Conservation (phyloP, 2,329 filamentous ascomycete genomes). For the Xenosphaeropsis pyriputrescens region DNA sequence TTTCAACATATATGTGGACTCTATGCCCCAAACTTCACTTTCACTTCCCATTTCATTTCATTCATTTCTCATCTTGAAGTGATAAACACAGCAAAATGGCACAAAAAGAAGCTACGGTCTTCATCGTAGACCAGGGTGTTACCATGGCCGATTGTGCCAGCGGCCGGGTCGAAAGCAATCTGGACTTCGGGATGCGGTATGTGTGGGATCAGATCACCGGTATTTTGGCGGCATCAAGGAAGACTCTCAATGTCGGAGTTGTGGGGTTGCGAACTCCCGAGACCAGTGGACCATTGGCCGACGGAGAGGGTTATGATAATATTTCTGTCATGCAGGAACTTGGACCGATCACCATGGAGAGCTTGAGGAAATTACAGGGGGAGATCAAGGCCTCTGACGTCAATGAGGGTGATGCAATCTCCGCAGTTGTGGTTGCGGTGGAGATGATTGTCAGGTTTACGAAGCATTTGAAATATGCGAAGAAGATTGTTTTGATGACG, state of each 20-base stretch:
- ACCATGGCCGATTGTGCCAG: constrained; percentile 66
- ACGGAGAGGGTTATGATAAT: constrained; percentile 63
- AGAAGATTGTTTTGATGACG: constrained; percentile 74
- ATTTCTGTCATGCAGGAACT: constrained; percentile 67
- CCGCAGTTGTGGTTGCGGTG: constrained; percentile 72
- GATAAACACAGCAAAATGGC: constrained; percentile 45
- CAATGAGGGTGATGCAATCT: constrained; percentile 67
- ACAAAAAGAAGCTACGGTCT: constrained; percentile 84
- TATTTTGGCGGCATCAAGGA: constrained; percentile 52
- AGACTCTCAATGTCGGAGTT: constrained; percentile 63
- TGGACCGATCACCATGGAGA: constrained; percentile 44
- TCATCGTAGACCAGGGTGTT: constrained; percentile 74
- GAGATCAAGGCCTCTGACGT: constrained; percentile 54
- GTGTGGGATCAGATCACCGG: constrained; percentile 86
- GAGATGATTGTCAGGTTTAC: constrained; percentile 73
- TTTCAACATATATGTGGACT: no score
- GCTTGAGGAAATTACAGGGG: constrained; percentile 49
- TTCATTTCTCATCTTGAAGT: neutral
- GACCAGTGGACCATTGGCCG: constrained; percentile 52
- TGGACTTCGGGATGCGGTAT: constrained; percentile 84
- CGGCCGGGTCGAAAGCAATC: constrained; percentile 62
- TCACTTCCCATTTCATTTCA: neutral
- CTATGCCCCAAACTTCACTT: neutral
- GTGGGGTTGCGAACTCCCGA: constrained; percentile 71
- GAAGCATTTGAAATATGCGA: constrained; percentile 67